These are phyloP conservation scores for Hagleromyces aurorensis DNA, from an alignment of 805 yeast species.

Conservation along the genomic window DNA sequence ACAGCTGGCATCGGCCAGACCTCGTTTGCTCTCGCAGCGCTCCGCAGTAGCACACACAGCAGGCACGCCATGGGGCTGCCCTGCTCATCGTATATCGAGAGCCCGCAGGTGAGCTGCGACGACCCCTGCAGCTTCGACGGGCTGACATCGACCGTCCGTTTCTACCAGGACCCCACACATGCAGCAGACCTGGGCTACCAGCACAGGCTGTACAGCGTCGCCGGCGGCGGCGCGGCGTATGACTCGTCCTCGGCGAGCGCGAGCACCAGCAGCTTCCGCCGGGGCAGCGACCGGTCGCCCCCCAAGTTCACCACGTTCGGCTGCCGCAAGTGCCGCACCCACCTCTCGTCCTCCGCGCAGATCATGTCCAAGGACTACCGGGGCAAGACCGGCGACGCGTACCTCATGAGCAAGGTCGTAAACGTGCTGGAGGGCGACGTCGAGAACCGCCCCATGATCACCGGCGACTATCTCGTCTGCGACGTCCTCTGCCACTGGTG, in stretches of 20 bases:
- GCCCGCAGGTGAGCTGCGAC: slow-evolving; percentile 8
- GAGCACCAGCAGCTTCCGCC: slow-evolving; percentile 20
- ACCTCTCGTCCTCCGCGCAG: slow-evolving; percentile 26
- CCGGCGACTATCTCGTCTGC: slow-evolving; percentile 51
- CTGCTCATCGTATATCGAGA: slow-evolving; percentile 23
- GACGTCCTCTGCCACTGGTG: slow-evolving; percentile 53
- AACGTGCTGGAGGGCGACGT: slow-evolving; percentile 34
- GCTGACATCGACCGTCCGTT: slow-evolving; percentile 5
- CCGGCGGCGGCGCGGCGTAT: slow-evolving; percentile 4
- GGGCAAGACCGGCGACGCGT: slow-evolving; percentile 54
- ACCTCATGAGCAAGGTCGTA: slow-evolving; percentile 42
- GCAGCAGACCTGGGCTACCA: slow-evolving; percentile 7
- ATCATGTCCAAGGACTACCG: slow-evolving; percentile 38
- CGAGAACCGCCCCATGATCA: slow-evolving; percentile 44
- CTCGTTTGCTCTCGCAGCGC: too few species aligned
- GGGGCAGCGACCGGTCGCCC: slow-evolving; percentile 5
- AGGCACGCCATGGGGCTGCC: slow-evolving; percentile 26
- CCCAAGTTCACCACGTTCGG: slow-evolving; percentile 26
- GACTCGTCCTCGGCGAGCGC: slow-evolving; percentile 25
- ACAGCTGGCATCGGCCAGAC: too few species aligned
- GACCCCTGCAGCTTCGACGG: slow-evolving; percentile 5
- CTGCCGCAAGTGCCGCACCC: slow-evolving; percentile 28
- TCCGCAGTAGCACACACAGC: too few species aligned
- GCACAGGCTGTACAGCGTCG: slow-evolving; percentile 5
- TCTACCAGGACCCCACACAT: slow-evolving; percentile 9